Evolutionary conservation across 768 basidiomycete genomes (phyloP), one percentile per base, ranked within the genome.

Genomic region (Chiua virens): DNA sequence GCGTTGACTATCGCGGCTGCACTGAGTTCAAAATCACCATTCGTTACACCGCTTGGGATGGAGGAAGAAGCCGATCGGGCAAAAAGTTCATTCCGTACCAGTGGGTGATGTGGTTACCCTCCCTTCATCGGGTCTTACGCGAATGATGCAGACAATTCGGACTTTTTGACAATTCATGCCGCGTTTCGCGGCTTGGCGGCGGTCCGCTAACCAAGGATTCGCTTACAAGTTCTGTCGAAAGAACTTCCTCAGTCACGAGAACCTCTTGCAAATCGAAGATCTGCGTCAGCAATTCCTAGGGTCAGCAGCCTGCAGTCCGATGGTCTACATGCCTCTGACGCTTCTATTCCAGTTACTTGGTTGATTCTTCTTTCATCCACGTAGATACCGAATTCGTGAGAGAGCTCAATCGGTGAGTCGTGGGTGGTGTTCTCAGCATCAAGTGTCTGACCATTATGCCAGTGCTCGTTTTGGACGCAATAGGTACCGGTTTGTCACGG

Each of bases 1-100:
- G 96, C 93, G n/a, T 76, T 99, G 43, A 97, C 96, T 6, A 94
- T 99, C 52, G 93, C 92, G 15, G 96, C 96, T 7, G 83, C 90
- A 1, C 73, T 98, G 37, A 95, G 90, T 63, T 87, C 91, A 1
- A 98, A 98, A 67, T 92, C 90, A 2, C 96, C 95, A 0, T 99
- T 98, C 66, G 68, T 98, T 20, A 80, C 87, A 3, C 95, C 96
- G 0, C 81, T 96, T 52, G 95, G 96, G 3, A 75, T 85, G 40
- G 94, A 97, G 68, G 75, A 82, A 51, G 89, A 93, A 60, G 95
- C 95, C 0, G 87, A 93, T 63, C 78, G 81, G 13, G 89, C 93
- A 34, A 97, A 93, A 69, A 72, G 73, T 35, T 77, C 80, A 6
- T 98, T 98, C 75, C 80, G 83, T 58, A 72, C 76, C 36, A 89